Conservation (phyloP, 305 asterid species). For the Caryopteris hybrid region DNA sequence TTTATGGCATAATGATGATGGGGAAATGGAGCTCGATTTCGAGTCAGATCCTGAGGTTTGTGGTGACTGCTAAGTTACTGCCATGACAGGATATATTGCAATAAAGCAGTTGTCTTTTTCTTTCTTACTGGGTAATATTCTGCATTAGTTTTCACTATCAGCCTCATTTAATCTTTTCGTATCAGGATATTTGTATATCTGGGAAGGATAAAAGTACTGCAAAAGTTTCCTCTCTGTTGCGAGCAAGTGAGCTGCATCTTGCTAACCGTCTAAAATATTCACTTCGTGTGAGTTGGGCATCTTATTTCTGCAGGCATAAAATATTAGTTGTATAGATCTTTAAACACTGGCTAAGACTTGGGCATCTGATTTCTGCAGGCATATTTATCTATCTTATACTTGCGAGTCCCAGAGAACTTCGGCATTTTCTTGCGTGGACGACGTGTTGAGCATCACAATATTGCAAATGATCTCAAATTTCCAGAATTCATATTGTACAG, state of each 20-base stretch:
- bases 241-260: slow-evolving; percentile 58
- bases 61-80: slow-evolving; percentile 19
- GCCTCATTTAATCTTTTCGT: slow-evolving; percentile 22
- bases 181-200: slow-evolving; percentile 73
- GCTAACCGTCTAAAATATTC: slow-evolving; percentile 77
- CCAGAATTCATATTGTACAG: slow-evolving; percentile 71
- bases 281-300: slow-evolving; percentile 64
- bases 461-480: slow-evolving; percentile 72
- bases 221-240: slow-evolving; percentile 27
- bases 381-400: slow-evolving; percentile 75
- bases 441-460: slow-evolving; percentile 60
- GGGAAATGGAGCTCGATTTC: slow-evolving; percentile 78
- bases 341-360: slow-evolving; percentile 20
- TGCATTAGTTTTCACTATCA: slow-evolving; percentile 17
- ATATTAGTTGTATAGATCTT: too few species aligned
- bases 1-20: slow-evolving; percentile 76
- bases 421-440: slow-evolving; percentile 63
- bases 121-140: not conserved
- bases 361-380: slow-evolving; percentile 51
- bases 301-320: too few species aligned
- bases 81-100: not conserved
- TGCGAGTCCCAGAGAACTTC: slow-evolving; percentile 55
- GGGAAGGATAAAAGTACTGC: slow-evolving; percentile 27
- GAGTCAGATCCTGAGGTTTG: slow-evolving; percentile 78
- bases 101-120: not conserved